Percentiles rank a stretch among this genome's conserved stretches.
Evolutionary conservation across 2,329 filamentous ascomycete genomes (phyloP).

Genomic region (Bipolaris sorokiniana): DNA sequence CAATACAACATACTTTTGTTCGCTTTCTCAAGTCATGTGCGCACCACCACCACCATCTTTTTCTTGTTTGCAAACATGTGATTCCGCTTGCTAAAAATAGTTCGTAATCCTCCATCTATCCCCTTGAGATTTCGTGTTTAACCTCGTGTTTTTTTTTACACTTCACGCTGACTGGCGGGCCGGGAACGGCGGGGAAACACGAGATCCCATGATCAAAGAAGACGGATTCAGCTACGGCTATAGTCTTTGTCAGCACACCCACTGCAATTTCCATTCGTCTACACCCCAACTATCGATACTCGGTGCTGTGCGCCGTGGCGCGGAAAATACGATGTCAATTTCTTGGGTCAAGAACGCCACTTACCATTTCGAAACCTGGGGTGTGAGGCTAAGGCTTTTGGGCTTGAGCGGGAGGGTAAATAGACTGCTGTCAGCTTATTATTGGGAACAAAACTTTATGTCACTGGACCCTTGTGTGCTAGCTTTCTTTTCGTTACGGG

Average conservation of each 20-base stretch:
- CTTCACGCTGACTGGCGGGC: neutral
- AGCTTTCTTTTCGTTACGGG: too few species aligned
- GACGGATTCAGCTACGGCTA: neutral
- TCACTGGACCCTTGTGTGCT: too few species aligned
- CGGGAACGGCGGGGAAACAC: constrained; percentile 12
- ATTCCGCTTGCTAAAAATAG: neutral
- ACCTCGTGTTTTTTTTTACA: neutral
- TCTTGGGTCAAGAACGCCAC: neutral
- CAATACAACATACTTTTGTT: neutral
- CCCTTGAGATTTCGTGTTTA: neutral
- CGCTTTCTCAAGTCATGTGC: neutral
- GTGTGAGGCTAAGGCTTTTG: neutral
- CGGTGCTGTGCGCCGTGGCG: neutral
- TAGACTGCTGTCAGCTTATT: neutral
- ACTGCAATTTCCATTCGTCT: neutral
- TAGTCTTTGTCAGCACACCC: neutral
- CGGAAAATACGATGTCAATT: neutral
- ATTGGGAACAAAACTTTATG: neutral
- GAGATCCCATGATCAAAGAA: constrained; percentile 2
- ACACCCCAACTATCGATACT: neutral
- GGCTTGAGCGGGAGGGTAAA: neutral
- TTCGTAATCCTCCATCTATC: neutral
- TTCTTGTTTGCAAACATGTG: neutral
- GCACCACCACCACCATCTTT: too few species aligned
- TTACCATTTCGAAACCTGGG: neutral